These are phyloP conservation scores for Trypanosomatidae sp. DNA, from an alignment of 208 protist genomes.

Conservation along the genomic window DNA sequence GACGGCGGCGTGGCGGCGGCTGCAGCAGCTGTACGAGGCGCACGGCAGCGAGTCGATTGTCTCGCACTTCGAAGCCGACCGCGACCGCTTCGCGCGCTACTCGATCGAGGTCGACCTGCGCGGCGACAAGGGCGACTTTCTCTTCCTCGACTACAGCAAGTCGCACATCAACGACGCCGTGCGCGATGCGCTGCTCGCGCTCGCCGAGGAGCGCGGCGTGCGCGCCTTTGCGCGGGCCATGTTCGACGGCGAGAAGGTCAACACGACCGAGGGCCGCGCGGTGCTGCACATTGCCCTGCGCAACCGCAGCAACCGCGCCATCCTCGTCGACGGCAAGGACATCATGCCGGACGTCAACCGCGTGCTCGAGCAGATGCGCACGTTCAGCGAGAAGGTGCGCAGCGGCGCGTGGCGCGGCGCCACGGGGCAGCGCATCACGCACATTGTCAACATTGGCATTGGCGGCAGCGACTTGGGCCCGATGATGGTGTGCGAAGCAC, in stretches of 20 bases:
- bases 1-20: slow-evolving; percentile 31
- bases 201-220: slow-evolving; percentile 78
- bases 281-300: slow-evolving; percentile 95
- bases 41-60: slow-evolving; percentile 44
- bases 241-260: slow-evolving; percentile 94
- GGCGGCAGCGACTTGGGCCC: slow-evolving; percentile 95
- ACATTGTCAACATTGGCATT: slow-evolving; percentile 97
- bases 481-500: slow-evolving; percentile 90
- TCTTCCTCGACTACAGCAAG: slow-evolving; percentile 95
- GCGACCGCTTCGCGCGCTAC: slow-evolving; percentile 49
- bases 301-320: slow-evolving; percentile 79
- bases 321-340: slow-evolving; percentile 90
- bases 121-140: slow-evolving; percentile 47
- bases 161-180: slow-evolving; percentile 91
- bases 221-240: slow-evolving; percentile 64
- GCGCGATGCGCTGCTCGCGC: slow-evolving; percentile 60
- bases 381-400: slow-evolving; percentile 80
- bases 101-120: slow-evolving; percentile 48
- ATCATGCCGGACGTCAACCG: slow-evolving; percentile 90
- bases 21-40: slow-evolving; percentile 56
- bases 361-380: slow-evolving; percentile 89
- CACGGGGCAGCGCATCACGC: slow-evolving; percentile 88
- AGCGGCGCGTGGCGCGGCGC: slow-evolving; percentile 90
- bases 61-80: slow-evolving; percentile 45
- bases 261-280: slow-evolving; percentile 89